Evolutionary conservation across 495 filamentous ascomycete genomes (phyloP), one percentile per base, ranked within the genome.

Genomic region (Aspergillus funiculosus): DNA sequence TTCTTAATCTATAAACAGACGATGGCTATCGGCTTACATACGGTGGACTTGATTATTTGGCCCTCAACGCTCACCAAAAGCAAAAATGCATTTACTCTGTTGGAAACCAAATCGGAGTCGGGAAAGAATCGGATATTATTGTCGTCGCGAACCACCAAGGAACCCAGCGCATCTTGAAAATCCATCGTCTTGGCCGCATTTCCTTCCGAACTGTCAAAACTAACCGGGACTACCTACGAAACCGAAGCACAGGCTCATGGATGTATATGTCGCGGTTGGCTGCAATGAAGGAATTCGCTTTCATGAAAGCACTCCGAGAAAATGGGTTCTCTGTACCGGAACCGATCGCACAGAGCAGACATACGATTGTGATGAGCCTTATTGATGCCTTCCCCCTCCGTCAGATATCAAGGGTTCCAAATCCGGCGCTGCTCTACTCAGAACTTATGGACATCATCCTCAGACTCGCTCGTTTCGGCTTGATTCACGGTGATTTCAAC

Each of bases 401-500:
- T 6, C 88, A 94, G 61, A 79, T 98, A 39, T 77, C 85, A 11
- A 74, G 71, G 27, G 82, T 96, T 5, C 79, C 87, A 9, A 77
- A 94, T 39, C 87, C 89, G 0, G 86, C 87, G 6, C 60, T 57
- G 20, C 73, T 99, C 14, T 97, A 97, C 68, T 82, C 84, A 26
- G 85, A 95, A 40, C 70, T 99, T 41, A 94, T 99, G 62, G 77
- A 81, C 41, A 79, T 95, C 49, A 87, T 96, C 48, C 61, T 99
- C 31, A 73, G 79, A 38, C 75, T 99, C 18, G 92, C 92, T n/a
- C 74, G 77, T 21, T 82, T 85, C 55, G 94, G 92, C 6, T 68
- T 99, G 44, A 97, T 99, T 42, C 92, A 99, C 62, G 94, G 92
- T 52, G 92, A 99, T 62, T 97, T 95, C 71, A 99, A 99, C 69